phyloP scores from a whole-genome alignment of 345 rosid genomes.

The Moringa oleifera region DNA sequence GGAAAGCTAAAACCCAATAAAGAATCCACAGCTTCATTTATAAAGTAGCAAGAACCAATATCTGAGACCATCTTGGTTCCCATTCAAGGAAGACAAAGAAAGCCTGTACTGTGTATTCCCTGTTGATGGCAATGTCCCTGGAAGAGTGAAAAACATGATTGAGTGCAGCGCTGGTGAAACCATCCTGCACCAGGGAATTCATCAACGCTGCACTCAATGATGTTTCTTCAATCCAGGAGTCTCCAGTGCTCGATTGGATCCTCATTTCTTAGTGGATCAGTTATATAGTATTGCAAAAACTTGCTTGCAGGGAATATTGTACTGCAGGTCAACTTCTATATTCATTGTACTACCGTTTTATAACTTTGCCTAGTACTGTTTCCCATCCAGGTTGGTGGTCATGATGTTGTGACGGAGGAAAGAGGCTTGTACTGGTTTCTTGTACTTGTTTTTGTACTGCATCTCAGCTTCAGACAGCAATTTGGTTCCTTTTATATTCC shows the following conservation, averaged over 20 bases:
- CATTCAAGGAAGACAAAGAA: too few relatives aligned
- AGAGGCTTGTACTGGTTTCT: constrained; percentile 14
- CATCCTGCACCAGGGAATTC: constrained; percentile 12
- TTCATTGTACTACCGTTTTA: too few relatives aligned
- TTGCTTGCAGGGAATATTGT: background rate
- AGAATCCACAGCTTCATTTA: too few relatives aligned
- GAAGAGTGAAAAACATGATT: constrained; percentile 29
- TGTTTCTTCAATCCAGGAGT: constrained; percentile 27
- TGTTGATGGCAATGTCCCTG: constrained; percentile 3
- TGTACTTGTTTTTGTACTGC: constrained; percentile 26
- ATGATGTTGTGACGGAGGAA: too few relatives aligned
- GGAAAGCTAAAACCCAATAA: too few relatives aligned
- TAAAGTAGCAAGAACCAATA: too few relatives aligned
- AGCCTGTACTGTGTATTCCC: too few relatives aligned
- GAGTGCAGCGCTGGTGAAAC: constrained; percentile 35
- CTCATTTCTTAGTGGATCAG: background rate
- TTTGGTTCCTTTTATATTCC: too few relatives aligned
- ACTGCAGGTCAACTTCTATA: background rate
- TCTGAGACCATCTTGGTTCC: too few relatives aligned
- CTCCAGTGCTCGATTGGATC: constrained; percentile 13
- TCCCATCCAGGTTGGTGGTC: too few relatives aligned
- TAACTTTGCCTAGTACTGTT: too few relatives aligned
- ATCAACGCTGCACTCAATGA: constrained; percentile 77
- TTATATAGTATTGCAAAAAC: background rate
- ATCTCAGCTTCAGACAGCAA: background rate